phyloP scores from a whole-genome alignment of 2,329 filamentous ascomycete genomes.

The Helicocarpus griseus region DNA sequence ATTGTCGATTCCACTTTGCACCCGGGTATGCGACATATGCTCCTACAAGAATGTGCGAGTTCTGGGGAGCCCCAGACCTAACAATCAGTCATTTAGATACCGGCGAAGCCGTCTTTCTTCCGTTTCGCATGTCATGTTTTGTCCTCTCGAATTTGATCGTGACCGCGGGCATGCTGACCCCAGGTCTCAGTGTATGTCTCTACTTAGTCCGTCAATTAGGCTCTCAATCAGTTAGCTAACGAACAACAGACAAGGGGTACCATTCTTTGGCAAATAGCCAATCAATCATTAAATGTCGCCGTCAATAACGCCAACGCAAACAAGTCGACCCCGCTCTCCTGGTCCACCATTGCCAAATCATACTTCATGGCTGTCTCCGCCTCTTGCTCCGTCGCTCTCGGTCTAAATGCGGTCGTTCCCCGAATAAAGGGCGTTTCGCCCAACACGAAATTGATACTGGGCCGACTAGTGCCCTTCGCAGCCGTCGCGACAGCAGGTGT shows the following conservation, averaged over 20 bases:
- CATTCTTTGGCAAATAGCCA: conserved; percentile 86
- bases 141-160: conserved; percentile 89
- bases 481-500: conserved; percentile 86
- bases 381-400: conserved; percentile 86
- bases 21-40: conserved; percentile 54
- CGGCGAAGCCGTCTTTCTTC: conserved; percentile 80
- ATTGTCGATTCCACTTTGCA: conserved; percentile 93
- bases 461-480: conserved; percentile 88
- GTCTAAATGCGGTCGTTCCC: conserved; percentile 82
- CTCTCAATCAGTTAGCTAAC: background rate
- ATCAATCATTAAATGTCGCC: conserved; percentile 95
- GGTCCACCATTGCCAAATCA: conserved; percentile 71
- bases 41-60: background rate
- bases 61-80: background rate
- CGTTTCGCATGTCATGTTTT: conserved; percentile 96
- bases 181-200: conserved; percentile 59
- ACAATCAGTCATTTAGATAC: conserved; percentile 56
- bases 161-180: conserved; percentile 93
- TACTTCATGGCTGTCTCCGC: conserved; percentile 88
- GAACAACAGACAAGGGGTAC: conserved; percentile 63
- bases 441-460: conserved; percentile 63
- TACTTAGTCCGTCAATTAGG: background rate
- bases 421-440: conserved; percentile 68
- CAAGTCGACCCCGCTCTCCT: conserved; percentile 84
- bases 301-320: conserved; percentile 98